Conservation (phyloP, 106 monocot species). For the Agapanthus africanus region DNA sequence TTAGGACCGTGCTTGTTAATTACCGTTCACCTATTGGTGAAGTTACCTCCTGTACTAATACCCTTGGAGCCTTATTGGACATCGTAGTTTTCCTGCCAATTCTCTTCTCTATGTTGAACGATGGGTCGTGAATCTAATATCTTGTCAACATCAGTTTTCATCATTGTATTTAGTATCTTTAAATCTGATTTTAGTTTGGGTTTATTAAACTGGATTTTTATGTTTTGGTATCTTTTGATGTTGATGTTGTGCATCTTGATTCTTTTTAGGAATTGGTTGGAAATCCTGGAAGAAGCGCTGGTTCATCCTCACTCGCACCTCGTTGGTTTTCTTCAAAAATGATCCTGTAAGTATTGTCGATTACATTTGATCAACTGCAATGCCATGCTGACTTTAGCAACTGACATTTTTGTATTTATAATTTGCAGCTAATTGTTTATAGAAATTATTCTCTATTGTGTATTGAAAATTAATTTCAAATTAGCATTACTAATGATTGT, state of each 20-base stretch:
- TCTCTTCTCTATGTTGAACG: neutral
- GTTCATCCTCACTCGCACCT: conserved; percentile 98
- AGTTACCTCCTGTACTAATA: neutral
- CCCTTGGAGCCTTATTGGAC: neutral
- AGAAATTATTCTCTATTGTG: neutral
- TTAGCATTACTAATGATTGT: neutral
- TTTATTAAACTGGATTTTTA: neutral
- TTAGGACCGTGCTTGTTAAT: neutral
- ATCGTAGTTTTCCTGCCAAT: neutral
- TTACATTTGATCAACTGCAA: neutral
- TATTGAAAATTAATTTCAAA: neutral
- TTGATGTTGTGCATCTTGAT: neutral
- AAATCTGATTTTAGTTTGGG: neutral
- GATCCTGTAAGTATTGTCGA: conserved; percentile 71
- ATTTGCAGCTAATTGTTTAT: neutral
- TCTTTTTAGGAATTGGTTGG: conserved; percentile 87
- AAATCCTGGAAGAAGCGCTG: conserved; percentile 99
- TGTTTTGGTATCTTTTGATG: conserved; percentile 2
- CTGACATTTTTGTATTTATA: neutral
- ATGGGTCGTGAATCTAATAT: neutral
- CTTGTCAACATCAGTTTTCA: neutral
- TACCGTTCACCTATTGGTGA: neutral
- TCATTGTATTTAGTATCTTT: neutral
- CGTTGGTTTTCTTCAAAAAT: conserved; percentile 96
- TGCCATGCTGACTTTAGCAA: neutral